Evolutionary conservation across 2,329 filamentous ascomycete genomes (phyloP).

Genomic region (Fusarium hostae): DNA sequence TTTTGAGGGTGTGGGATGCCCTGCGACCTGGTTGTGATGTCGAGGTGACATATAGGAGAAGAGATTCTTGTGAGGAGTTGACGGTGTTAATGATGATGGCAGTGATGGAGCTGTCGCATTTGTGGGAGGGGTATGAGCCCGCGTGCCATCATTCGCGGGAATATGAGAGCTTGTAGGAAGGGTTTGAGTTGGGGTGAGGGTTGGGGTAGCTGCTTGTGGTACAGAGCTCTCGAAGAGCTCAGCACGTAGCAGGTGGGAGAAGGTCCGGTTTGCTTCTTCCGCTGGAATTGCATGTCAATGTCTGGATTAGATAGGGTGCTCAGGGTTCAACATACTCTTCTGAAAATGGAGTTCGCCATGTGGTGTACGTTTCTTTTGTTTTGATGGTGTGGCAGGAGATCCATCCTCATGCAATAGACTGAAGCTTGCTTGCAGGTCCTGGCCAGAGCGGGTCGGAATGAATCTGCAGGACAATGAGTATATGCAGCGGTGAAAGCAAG

Average conservation of each 20-base stretch:
- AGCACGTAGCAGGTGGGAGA: conserved; percentile 85
- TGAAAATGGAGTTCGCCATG: conserved; percentile 95
- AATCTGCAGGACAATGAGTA: conserved; percentile 69
- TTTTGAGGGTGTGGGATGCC: conserved; percentile 88
- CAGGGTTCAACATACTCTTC: conserved; percentile 70
- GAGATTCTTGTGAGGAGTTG: conserved; percentile 96
- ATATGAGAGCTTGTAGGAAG: conserved; percentile 62
- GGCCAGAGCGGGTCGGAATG: conserved; percentile 91
- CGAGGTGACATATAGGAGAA: conserved; percentile 89
- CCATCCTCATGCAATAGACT: conserved; percentile 91
- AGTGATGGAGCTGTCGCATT: conserved; percentile 69
- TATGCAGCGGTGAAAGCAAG: background rate
- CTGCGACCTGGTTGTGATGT: conserved; percentile 74
- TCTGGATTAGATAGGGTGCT: background rate
- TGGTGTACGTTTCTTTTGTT: conserved; percentile 83
- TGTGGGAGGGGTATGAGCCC: conserved; percentile 84
- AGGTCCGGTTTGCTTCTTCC: conserved; percentile 95
- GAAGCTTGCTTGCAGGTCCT: conserved; percentile 93
- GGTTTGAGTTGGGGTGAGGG: conserved; percentile 68
- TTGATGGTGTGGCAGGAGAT: conserved; percentile 90
- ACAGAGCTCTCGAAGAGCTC: conserved; percentile 94
- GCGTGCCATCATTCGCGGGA: conserved; percentile 71
- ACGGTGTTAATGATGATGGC: conserved; percentile 84
- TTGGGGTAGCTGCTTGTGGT: conserved; percentile 78
- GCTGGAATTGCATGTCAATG: conserved; percentile 57